Conservation (phyloP, 2,329 filamentous ascomycete genomes). For the Aspergillus puulaauensis region DNA sequence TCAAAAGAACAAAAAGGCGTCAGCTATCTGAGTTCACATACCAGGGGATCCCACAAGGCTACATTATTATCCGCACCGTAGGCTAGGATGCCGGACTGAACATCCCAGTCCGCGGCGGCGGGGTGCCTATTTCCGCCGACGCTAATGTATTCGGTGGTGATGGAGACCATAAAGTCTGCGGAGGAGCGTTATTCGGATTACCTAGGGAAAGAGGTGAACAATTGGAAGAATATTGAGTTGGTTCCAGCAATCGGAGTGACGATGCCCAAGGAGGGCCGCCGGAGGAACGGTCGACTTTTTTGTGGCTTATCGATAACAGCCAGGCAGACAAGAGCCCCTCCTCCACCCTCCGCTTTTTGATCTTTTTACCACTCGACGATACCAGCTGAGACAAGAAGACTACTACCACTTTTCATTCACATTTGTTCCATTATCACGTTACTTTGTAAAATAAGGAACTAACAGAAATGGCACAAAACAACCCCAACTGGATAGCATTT, state of each 20-base stretch:
- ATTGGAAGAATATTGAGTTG: neutral
- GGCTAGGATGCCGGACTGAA: conserved; percentile 67
- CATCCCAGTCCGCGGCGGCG: conserved; percentile 84
- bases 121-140: conserved; percentile 89
- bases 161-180: conserved; percentile 32
- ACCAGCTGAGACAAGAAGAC: neutral
- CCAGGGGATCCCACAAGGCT: conserved; percentile 79
- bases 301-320: conserved; percentile 13
- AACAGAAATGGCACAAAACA: conserved; percentile 6
- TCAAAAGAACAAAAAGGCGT: neutral
- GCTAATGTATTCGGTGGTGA: conserved; percentile 59
- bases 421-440: neutral
- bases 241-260: neutral
- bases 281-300: conserved; percentile 5
- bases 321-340: conserved; percentile 17
- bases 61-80: conserved; percentile 89
- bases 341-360: conserved; percentile 2
- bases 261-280: neutral
- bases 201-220: neutral
- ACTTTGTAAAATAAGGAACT: conserved; percentile 9
- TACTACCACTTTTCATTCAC: neutral
- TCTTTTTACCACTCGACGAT: neutral
- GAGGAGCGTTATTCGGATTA: neutral
- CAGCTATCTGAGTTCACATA: conserved; percentile 44
- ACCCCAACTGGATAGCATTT: conserved; percentile 50